Base-by-base conservation (phyloP, 78 protist genomes). In the Dictyostelium firmibasis region DNA sequence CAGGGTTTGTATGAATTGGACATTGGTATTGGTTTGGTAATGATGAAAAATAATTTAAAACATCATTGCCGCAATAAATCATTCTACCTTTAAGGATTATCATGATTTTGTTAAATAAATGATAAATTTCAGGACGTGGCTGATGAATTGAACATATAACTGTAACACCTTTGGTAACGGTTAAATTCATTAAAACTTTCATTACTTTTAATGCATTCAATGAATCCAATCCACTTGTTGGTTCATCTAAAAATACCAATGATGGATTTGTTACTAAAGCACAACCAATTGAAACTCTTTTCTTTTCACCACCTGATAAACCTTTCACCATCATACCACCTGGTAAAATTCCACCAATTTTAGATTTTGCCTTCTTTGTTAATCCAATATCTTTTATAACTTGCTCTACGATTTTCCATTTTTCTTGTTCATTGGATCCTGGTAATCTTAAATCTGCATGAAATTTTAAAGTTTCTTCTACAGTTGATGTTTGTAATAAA, bases 251-350 rank as follows among this genome's bases (percentile, higher is more conserved):
- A 7, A 96, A 69, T 2, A 96, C 50, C 6, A 96, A n/a, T 8
- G 92, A 64, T 70, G 97, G 97, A 41, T 82, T 75, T 18, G 97
- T 83, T 8, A 96, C 78, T 4, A 96, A 47, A 64, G 97, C 98
- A 62, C 93, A 77, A 2, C 94, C 98, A 38, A 96, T 86, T 5
- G 97, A 72, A 16, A 92, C 96, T 36, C 97, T 76, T 41, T 87
- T 69, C 81, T 87, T 84, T 33, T 96, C 97, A 38, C 97, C 97
- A 70, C 97, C 97, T 1, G 94, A 86, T 16, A 96, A 69, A 60
- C 95, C 96, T 27, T 87, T 74, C 1, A 93, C 20, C 3, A 35
- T 11, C 18, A 70, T 64, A 10, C 94, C 94, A 81, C 94, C 94
- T 23, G 94, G 94, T 11, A 83, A 14, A 10, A 86, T 57, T 8